Conservation (phyloP, 805 yeast genomes). For the Pichia paraexigua region DNA sequence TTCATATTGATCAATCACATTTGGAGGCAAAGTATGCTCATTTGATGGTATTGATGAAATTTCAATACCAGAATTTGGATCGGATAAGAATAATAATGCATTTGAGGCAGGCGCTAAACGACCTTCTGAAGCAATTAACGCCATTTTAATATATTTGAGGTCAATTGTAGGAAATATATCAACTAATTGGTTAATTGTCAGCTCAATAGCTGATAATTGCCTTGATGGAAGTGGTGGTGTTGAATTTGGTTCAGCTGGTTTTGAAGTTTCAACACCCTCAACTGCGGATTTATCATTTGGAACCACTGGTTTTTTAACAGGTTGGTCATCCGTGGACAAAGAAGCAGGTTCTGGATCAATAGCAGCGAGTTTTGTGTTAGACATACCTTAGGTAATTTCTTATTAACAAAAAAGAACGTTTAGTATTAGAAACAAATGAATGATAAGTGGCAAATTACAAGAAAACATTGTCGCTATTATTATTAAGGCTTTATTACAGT, state of each 20-base stretch:
- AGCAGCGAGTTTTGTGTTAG: background rate
- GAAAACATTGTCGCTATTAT: background rate
- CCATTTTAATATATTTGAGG: conserved; percentile 62
- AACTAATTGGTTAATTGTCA: conserved; percentile 35
- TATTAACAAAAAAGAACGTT: too few species aligned
- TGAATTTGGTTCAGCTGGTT: background rate
- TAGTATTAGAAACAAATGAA: background rate
- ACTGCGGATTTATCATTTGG: background rate
- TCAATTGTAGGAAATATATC: conserved; percentile 86
- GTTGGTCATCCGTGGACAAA: background rate
- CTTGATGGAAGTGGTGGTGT: conserved; percentile 1
- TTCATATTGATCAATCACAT: conserved; percentile 22
- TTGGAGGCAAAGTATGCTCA: conserved; percentile 26
- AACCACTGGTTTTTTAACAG: background rate
- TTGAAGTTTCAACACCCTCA: background rate
- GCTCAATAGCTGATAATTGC: conserved; percentile 1
- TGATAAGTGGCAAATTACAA: background rate
- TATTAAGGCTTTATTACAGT: background rate
- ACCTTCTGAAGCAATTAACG: conserved; percentile 80
- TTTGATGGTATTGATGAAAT: conserved; percentile 30
- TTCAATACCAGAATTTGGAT: conserved; percentile 54
- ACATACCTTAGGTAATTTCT: too few species aligned
- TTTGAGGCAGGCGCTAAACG: conserved; percentile 79
- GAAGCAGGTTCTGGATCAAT: background rate
- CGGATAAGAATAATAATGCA: conserved; percentile 73